Evolutionary conservation across 1,139 yeast genomes (phyloP), one percentile per base, ranked within the genome.

Genomic region (Debaryomycetaceae sp.): DNA sequence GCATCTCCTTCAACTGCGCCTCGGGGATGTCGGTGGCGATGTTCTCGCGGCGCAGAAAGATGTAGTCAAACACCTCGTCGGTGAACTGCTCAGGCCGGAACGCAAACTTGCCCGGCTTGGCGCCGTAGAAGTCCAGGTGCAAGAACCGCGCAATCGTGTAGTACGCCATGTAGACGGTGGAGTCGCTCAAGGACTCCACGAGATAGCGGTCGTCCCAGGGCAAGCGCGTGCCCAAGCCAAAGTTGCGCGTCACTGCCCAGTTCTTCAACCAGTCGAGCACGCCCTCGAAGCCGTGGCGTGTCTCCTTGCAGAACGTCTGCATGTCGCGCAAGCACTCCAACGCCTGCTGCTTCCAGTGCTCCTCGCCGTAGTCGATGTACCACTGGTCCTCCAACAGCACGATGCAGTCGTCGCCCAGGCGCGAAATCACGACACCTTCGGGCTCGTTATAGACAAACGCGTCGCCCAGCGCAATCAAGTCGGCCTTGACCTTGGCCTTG

Each of bases 381-480:
- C 98, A 93, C 70, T 93, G 99, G 63, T 93, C 98, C 65, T 93
- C 97, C 37, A 93, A 75, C 11, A 97, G 88, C 32, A 91, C 98
- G 49, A 91, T 78, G 73, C 98, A 91, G 37, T 82, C 91, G 56
- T 91, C 99, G 46, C 97, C 97, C 29, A 96, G 84, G 67, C 99
- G 82, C 15, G 97, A 89, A 34, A 86, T 72, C 32, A 91, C 96
- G 35, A 71, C 65, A 28, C 82, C 77, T 63, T 91, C 99, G 28
- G 99, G 98, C 67, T 91, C 99, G 47, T 81, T 81, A 70, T 91
- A 91, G 30, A 80, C 82, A 49, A 91, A 86, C 4, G 96, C 96
- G 29, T 77, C 75, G 32, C 89, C 88, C 13, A 77, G 55, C 14
- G 74, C 84, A 46, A 91, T 67, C 60, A 89, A 61, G 48, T 89